Base-by-base conservation (phyloP, 441 rosid species). In the Populus hybrid region DNA sequence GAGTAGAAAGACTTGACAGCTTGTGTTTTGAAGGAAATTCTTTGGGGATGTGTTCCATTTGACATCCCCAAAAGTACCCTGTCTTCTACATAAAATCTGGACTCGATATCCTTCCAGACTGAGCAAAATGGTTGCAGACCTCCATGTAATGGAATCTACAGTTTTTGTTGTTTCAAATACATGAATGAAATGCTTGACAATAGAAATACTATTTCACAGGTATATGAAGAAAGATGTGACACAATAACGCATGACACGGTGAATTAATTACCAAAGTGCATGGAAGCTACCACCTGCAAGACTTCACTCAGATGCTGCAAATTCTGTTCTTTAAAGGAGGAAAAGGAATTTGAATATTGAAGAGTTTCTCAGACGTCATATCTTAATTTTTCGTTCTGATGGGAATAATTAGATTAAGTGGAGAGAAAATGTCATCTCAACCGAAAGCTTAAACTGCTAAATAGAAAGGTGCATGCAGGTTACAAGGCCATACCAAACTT, bases 131-230 rank as follows among this genome's bases (percentile, higher is more conserved):
- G 79, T 76, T 84, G 88, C 75, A 82, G 69, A 75, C 87, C 89
- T 71, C 90, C 90, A 76, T 83, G 82, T 68, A 85, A 82, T 6
- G 87, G 81, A 77, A 85, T 76, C 97, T 95, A 92, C 88, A 77
- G 69, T 59, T 78, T 19, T 19, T 63, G 36, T 70, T 18, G 9
- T 35, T 76, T 74, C 59, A 80, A 46, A 23, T 71, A 70, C 34
- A 71, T 71, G 12, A 82, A 77, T 21, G 40, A 72, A 68, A 46
- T 66, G 28, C 50, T 14, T n/a, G 53, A 3, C 18, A 40, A 59
- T 59, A n/a, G 10, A 59, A 59, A 59, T 19, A n/a, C 23, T 7
- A 59, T 59, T 7, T n/a, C 64, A 59, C 23, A 57, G 24, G 23
- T 57, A 57, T 19, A 57, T 57, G 64, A 57, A 57, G 64, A 57